Evolutionary conservation across 768 basidiomycete genomes (phyloP), one percentile per base, ranked within the genome.

Genomic region (Amanita subjunquillea): DNA sequence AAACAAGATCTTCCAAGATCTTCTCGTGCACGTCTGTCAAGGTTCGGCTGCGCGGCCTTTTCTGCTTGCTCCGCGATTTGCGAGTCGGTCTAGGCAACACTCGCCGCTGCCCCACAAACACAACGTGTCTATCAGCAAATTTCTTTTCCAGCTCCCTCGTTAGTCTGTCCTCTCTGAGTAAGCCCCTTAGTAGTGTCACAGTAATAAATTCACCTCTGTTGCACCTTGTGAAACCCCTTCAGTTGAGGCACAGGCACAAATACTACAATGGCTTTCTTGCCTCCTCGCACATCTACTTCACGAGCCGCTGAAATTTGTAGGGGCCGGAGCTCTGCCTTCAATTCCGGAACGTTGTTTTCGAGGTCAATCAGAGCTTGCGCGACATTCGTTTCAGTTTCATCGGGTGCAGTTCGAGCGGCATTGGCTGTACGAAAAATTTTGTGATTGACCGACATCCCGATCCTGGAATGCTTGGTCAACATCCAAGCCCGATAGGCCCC

Each of bases 101-200:
- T 66, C 95, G 85, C 70, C 96, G 92, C 75, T 99, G 96, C 51
- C 90, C 96, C 69, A 98, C 83, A 70, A 99, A 98, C 54, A 99
- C 91, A 69, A 99, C 92, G 73, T 98, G 94, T 68, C 93, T 85
- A 76, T 98, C 96, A 43, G 96, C 91, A 77, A 99, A 97, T 75
- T 99, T 99, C 83, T 99, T 99, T 83, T 99, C 96, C 65, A 99
- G 82, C 69, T 98, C 95, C 51, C 95, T 87, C 56, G 95, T 97
- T 67, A 98, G 87, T 70, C 95, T 98, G 43, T 32, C 9, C 7
- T 56, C 27, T 50, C 30, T 54, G 23, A 51, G 51, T 50, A 47
- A 54, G 50, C 56, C 53, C 55, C 48, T 50, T 40, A 50, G 51
- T 53, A 41, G 43, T 48, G 56, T 37, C 50, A 20, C n/a, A 32